These are phyloP conservation scores for Phylloporus gajari DNA, from an alignment of 1,284 basidiomycete genomes.

Conservation along the genomic window DNA sequence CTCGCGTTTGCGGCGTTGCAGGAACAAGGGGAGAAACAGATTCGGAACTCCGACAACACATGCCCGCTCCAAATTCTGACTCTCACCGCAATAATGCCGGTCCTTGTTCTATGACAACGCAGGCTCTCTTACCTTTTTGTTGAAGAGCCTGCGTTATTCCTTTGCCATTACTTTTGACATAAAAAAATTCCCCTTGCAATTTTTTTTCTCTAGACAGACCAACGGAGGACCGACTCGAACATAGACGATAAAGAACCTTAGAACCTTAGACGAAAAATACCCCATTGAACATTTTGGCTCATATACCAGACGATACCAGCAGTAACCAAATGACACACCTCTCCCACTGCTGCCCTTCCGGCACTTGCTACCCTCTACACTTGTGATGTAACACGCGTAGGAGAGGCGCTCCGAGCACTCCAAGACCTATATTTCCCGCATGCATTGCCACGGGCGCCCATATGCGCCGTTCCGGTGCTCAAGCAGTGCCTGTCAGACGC, in stretches of 20 bases:
- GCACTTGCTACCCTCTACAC: slow-evolving; percentile 54
- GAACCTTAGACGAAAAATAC: slow-evolving; percentile 32
- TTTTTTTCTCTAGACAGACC: slow-evolving; percentile 10
- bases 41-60: too few species aligned
- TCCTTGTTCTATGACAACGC: slow-evolving; percentile 48
- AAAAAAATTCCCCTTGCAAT: slow-evolving; percentile 1
- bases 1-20: too few species aligned
- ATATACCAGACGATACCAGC: slow-evolving; percentile 24
- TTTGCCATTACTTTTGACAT: background rate
- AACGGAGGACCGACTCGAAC: background rate
- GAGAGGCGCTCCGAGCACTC: slow-evolving; percentile 53
- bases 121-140: slow-evolving; percentile 26
- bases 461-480: slow-evolving; percentile 23
- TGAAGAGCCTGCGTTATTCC: slow-evolving; percentile 30
- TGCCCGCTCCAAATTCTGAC: too few species aligned
- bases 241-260: slow-evolving; percentile 27
- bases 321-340: slow-evolving; percentile 25
- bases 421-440: slow-evolving; percentile 56
- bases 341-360: slow-evolving; percentile 60
- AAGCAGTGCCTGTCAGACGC: slow-evolving; percentile 20
- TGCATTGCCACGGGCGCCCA: slow-evolving; percentile 8
- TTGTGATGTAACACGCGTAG: slow-evolving; percentile 39
- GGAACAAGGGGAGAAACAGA: too few species aligned
- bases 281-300: too few species aligned
- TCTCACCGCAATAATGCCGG: slow-evolving; percentile 42